A percentile compares a stretch with the other conserved stretches of the same genome.
Conservation (phyloP, 805 yeast genomes). For the Spathaspora passalidarum region DNA sequence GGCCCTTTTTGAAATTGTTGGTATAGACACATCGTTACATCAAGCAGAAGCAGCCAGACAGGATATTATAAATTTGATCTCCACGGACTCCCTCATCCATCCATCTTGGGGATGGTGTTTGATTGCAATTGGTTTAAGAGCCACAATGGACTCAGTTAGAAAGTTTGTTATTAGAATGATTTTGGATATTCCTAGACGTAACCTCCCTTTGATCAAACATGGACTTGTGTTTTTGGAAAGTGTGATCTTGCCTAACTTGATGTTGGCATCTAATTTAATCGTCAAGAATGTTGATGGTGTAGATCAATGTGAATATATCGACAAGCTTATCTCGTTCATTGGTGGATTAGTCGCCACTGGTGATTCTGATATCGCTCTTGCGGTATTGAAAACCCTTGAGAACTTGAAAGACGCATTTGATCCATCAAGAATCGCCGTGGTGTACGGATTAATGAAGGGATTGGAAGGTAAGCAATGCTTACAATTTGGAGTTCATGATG, state of each 20-base stretch:
- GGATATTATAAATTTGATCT: constrained; percentile 57
- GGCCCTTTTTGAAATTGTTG: constrained; percentile 76
- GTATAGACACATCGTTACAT: constrained; percentile 80
- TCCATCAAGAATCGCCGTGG: constrained; percentile 63
- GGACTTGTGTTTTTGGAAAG: constrained; percentile 44
- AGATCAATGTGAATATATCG: constrained; percentile 57
- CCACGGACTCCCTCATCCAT: constrained; percentile 50
- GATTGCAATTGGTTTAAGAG: constrained; percentile 72
- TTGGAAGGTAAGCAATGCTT: constrained; percentile 25
- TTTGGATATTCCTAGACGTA: constrained; percentile 46
- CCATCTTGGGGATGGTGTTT: constrained; percentile 71
- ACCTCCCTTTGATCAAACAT: constrained; percentile 35
- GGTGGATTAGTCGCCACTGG: constrained; percentile 29
- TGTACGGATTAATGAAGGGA: constrained; percentile 58
- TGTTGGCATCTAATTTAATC: constrained; percentile 60
- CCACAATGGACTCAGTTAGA: constrained; percentile 75
- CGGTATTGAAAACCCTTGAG: constrained; percentile 44
- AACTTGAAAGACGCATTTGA: constrained; percentile 55
- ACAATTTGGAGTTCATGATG: constrained; percentile 23
- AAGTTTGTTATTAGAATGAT: constrained; percentile 52
- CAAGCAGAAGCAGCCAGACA: constrained; percentile 75
- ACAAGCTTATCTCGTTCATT: constrained; percentile 46
- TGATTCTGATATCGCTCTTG: constrained; percentile 18
- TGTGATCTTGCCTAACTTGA: constrained; percentile 54
- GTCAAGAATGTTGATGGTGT: constrained; percentile 28